Evolutionary conservation across 2,329 filamentous ascomycete species (phyloP).

Genomic region (Lasiodiplodia hormozganensis): DNA sequence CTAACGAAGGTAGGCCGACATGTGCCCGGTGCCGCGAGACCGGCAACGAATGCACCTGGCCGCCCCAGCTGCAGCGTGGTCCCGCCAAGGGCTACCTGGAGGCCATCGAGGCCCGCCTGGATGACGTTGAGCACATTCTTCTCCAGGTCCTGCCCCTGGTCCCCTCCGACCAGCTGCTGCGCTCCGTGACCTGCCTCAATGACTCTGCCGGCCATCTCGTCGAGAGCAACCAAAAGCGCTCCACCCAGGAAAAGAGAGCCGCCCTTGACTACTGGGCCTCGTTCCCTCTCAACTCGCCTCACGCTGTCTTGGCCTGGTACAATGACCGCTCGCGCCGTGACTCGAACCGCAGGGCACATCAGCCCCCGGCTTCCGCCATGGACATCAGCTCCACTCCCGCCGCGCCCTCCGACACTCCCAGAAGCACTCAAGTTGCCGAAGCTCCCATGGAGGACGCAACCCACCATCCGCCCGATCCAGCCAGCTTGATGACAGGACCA

Average conservation of each 20-base stretch:
- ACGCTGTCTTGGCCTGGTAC: conserved; percentile 17
- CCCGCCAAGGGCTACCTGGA: conserved; percentile 29
- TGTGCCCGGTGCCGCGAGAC: conserved; percentile 29
- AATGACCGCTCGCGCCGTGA: conserved; percentile 19
- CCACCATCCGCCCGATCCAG: conserved; percentile 5
- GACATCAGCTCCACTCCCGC: not conserved
- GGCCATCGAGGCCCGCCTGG: conserved; percentile 29
- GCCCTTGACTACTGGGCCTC: conserved; percentile 27
- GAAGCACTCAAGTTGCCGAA: conserved; percentile 14
- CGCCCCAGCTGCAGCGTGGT: conserved; percentile 27
- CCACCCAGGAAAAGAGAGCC: conserved; percentile 29
- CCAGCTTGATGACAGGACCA: not conserved
- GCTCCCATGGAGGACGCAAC: conserved; percentile 3
- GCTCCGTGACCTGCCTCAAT: conserved; percentile 8
- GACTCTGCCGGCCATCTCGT: not conserved
- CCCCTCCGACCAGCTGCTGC: conserved; percentile 17
- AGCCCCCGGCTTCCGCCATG: not conserved
- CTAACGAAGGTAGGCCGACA: conserved; percentile 21
- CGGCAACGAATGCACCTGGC: conserved; percentile 26
- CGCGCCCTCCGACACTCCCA: not conserved
- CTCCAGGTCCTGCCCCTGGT: conserved; percentile 26
- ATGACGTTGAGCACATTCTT: conserved; percentile 28
- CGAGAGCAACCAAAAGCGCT: conserved; percentile 24
- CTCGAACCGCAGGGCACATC: not conserved
- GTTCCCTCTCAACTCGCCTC: conserved; percentile 28